Percentiles rank a stretch among this genome's conserved stretches.
phyloP scores from a whole-genome alignment of 176 grass and related monocot species.

The Areca catechu region DNA sequence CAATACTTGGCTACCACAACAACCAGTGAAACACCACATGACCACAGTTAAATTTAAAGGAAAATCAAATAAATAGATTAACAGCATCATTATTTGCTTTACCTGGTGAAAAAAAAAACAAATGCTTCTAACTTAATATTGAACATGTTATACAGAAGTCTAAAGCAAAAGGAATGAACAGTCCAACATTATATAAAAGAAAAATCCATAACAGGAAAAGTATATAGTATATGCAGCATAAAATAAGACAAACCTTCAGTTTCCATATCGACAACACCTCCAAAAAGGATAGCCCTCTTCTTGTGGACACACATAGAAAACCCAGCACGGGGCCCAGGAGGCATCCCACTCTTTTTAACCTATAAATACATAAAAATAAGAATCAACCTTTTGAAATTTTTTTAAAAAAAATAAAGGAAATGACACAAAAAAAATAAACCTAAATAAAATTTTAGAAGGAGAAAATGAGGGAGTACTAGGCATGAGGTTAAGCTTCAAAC shows the following conservation, averaged over 20 bases:
- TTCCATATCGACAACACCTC: conserved; percentile 97
- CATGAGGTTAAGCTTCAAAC: too few species aligned
- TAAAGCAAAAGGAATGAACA: conserved; percentile 15
- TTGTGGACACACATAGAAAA: conserved; percentile 97
- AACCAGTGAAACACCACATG: too few species aligned
- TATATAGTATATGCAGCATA: conserved; percentile 9
- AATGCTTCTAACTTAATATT: too few species aligned
- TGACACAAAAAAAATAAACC: background rate
- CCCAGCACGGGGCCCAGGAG: conserved; percentile 83
- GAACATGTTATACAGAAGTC: too few species aligned
- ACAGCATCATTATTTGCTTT: too few species aligned
- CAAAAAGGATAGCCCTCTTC: conserved; percentile 88
- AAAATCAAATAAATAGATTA: too few species aligned
- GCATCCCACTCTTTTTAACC: conserved; percentile 96
- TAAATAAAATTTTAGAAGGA: too few species aligned
- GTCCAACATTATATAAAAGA: background rate
- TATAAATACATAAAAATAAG: conserved; percentile 23
- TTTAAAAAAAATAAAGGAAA: background rate
- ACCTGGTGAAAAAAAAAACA: too few species aligned
- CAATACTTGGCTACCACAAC: too few species aligned
- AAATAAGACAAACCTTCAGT: conserved; percentile 55
- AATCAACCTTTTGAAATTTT: background rate
- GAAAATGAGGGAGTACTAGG: too few species aligned
- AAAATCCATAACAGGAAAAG: conserved; percentile 11
- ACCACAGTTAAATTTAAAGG: too few species aligned